Percentiles rank a stretch among this genome's conserved stretches.
Conservation (phyloP, 73 alveolate genomes). For the Paramecium tetraurelia region DNA sequence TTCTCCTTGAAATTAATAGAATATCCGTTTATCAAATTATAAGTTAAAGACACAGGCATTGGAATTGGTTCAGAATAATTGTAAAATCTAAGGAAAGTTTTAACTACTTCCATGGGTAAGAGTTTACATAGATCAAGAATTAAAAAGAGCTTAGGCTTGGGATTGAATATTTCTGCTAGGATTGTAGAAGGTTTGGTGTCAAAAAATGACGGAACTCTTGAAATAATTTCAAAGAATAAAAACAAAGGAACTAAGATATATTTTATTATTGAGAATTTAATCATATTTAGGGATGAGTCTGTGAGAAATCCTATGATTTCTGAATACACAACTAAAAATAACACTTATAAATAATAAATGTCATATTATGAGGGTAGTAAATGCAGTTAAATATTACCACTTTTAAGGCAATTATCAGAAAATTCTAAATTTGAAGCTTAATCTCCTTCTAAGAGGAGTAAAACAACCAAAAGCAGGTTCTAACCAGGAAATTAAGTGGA, state of each 20-base stretch:
- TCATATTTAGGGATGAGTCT: not conserved
- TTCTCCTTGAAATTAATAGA: not conserved
- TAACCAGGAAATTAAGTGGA: not conserved
- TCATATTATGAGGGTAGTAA: constrained; percentile 1
- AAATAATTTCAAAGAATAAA: not conserved
- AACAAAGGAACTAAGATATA: not conserved
- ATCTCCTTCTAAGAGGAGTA: constrained; percentile 1
- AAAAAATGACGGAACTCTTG: not conserved
- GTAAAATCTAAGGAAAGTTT: not conserved
- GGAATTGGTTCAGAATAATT: constrained; percentile 29
- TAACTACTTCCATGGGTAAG: not conserved
- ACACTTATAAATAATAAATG: constrained; percentile 3
- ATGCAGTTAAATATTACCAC: not conserved
- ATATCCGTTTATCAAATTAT: not conserved
- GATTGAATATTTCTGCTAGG: not conserved
- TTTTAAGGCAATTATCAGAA: not conserved
- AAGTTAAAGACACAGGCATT: not conserved
- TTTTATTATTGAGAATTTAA: not conserved
- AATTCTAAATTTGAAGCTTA: not conserved
- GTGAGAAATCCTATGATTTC: constrained; percentile 19
- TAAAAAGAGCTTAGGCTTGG: not conserved
- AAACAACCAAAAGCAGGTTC: not conserved
- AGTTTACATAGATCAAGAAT: constrained; percentile 1
- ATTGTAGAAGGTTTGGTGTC: not conserved
- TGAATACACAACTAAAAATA: not conserved